Base-by-base conservation (phyloP, 2,329 filamentous ascomycete species). In the Penicillium occitanis region DNA sequence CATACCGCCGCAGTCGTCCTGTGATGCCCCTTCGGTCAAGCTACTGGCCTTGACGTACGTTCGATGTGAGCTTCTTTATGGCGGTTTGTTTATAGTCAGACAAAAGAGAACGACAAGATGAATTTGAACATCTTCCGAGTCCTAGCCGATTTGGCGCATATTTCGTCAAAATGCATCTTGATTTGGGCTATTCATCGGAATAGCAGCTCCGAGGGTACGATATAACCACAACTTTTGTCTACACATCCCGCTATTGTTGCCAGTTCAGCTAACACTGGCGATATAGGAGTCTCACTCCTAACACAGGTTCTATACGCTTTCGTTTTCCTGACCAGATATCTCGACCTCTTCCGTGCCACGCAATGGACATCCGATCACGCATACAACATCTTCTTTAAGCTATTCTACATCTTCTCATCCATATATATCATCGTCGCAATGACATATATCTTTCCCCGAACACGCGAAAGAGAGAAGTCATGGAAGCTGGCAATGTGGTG, bases 101-200 rank as follows among this genome's bases (percentile, higher is more conserved):
- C 42, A 33, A 22, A 19, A 25, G 2, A 37, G 11, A 4, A 11
- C 13, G 11, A 22, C 51, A 50, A 13, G 6, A 40, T 58, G 40
- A 73, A 69, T 61, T 69, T 74, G 60, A 74, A 70, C 63, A 68
- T 74, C 67, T 89, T 97, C 80, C 91, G 92, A 73, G 86, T 96
- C 73, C 78, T 92, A 73, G 94, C 87, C 76, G 94, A 98, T 77
- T 79, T 94, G 72, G 92, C 91, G 73, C 94, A 98, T 77, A 87
- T 92, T 55, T 83, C 88, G 59, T 95, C 93, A 66, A 97, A 97
- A 85, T 88, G 89, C 77, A 95, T 97, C 75, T 85, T 97, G 72
- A 92, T 97, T 80, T 91, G 89, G 82, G 89, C 93, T 64, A 97
- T 97, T 73, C 92, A 97, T 80, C 87, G 87, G 71, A 97, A 97